Base-by-base conservation (phyloP, 768 basidiomycete species). In the Rhodocollybia butyracea region DNA sequence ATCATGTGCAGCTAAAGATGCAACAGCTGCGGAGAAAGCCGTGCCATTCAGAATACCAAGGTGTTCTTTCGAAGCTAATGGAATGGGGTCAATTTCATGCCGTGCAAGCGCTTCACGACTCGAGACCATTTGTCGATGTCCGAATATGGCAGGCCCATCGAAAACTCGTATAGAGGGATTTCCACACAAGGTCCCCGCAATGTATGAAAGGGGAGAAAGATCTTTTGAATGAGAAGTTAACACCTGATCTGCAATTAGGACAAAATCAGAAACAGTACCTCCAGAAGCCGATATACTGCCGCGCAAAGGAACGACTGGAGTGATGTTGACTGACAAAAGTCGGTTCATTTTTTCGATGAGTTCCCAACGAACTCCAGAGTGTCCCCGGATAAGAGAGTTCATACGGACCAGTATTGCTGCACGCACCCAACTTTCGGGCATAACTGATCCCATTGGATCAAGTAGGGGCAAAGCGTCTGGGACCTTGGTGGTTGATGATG, bases 351-450 rank as follows among this genome's bases (percentile, higher is more conserved):
- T 84, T 67, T 89, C 78, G 56, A 94, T 81, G 47, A 94, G 80
- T 57, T 86, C 83, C 80, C 85, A 85, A 34, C 91, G 81, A 12
- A 95, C 84, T 31, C 89, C 93, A 21, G 90, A 92, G 70, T 94
- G 93, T 0, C 91, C 92, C 5, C 92, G 86, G 52, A 92, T 84
- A 40, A 95, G 82, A 3, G 90, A 92, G 70, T 94, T 95, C 78
- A 91, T 87, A 60, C 92, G 89, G 61, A 95, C 78, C 10, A 92
- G 71, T 63, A 94, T 91, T 1, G 92, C 90, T 12, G 88, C 92
- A 51, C 92, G 85, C 30, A 93, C 91, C 89, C 93, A 93, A 2
- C 89, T 74, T 57, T 89, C 86, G 3, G 92, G 91, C 89, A 94
- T 93, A 57, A 79, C 83, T 11, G 84, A 80, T 11, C 79, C 70